A percentile compares a stretch with the other conserved stretches of the same genome.
phyloP scores from a whole-genome alignment of 805 yeast species.

The Osmozyma mogii region DNA sequence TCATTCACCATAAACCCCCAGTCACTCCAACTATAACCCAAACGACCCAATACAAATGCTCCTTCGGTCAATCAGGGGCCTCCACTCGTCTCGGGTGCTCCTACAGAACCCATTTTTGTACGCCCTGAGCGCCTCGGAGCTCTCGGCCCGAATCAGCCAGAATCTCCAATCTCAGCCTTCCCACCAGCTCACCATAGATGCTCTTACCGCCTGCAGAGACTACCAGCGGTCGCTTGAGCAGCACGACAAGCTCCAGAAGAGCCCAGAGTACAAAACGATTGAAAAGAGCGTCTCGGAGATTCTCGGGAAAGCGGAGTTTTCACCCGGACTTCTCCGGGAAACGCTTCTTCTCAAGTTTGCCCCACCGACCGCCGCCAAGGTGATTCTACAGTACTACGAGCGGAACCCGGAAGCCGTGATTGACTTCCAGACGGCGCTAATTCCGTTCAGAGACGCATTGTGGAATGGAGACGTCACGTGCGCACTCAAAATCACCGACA shows the following conservation, averaged over 20 bases:
- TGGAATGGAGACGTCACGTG: slow-evolving; percentile 49
- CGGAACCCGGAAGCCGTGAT: slow-evolving; percentile 13
- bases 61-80: too few relatives aligned
- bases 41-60: too few relatives aligned
- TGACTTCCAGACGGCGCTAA: slow-evolving; percentile 37
- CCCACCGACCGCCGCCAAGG: slow-evolving; percentile 17
- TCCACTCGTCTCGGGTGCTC: background rate
- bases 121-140: slow-evolving; percentile 7
- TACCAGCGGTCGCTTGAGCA: slow-evolving; percentile 13
- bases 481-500: slow-evolving; percentile 52
- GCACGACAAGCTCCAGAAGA: slow-evolving; percentile 17
- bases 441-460: slow-evolving; percentile 57
- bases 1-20: background rate
- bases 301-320: slow-evolving; percentile 17
- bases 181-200: slow-evolving; percentile 7
- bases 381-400: slow-evolving; percentile 13
- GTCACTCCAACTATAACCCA: background rate
- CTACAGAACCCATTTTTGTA: slow-evolving; percentile 6
- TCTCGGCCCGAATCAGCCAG: slow-evolving; percentile 7
- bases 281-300: slow-evolving; percentile 15
- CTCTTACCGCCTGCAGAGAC: slow-evolving; percentile 18
- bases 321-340: slow-evolving; percentile 17
- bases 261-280: slow-evolving; percentile 15
- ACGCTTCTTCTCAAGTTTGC: slow-evolving; percentile 29
- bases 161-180: slow-evolving; percentile 2